These are phyloP conservation scores for Penicillium macrosclerotiorum DNA, from an alignment of 495 filamentous ascomycete genomes.

Conservation along the genomic window DNA sequence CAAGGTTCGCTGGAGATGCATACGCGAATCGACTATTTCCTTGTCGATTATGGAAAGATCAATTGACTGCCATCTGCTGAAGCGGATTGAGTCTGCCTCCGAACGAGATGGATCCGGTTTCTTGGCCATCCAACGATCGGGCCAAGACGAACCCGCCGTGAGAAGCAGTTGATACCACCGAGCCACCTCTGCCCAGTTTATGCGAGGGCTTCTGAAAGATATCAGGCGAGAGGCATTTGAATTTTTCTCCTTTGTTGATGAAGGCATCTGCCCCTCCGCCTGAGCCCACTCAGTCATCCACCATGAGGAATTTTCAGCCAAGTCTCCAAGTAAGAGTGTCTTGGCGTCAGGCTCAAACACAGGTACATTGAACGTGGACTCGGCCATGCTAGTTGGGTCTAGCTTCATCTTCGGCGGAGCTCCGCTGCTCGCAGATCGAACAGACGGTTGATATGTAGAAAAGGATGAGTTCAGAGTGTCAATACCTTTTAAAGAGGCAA, in stretches of 20 bases:
- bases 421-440: constrained; percentile 25
- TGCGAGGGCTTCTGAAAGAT: constrained; percentile 62
- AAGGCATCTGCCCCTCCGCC: constrained; percentile 21
- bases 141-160: constrained; percentile 62
- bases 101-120: constrained; percentile 26
- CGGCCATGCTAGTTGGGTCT: constrained; percentile 16
- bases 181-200: constrained; percentile 71
- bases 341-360: constrained; percentile 69
- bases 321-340: constrained; percentile 72
- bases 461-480: constrained; percentile 76
- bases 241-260: constrained; percentile 25
- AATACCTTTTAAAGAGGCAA: constrained; percentile 63
- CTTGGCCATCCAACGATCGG: constrained; percentile 45
- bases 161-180: constrained; percentile 77
- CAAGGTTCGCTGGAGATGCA: constrained; percentile 65
- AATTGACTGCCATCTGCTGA: constrained; percentile 30
- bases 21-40: constrained; percentile 63
- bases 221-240: constrained; percentile 38
- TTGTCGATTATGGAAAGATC: constrained; percentile 51
- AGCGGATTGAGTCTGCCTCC: constrained; percentile 25
- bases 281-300: constrained; percentile 62
- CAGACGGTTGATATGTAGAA: constrained; percentile 26
- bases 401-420: constrained; percentile 28
- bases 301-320: constrained; percentile 83
- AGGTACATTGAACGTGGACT: constrained; percentile 17